Evolutionary conservation across 2,329 filamentous ascomycete genomes (phyloP), one percentile per base, ranked within the genome.

Genomic region (Trichophyton verrucosum): DNA sequence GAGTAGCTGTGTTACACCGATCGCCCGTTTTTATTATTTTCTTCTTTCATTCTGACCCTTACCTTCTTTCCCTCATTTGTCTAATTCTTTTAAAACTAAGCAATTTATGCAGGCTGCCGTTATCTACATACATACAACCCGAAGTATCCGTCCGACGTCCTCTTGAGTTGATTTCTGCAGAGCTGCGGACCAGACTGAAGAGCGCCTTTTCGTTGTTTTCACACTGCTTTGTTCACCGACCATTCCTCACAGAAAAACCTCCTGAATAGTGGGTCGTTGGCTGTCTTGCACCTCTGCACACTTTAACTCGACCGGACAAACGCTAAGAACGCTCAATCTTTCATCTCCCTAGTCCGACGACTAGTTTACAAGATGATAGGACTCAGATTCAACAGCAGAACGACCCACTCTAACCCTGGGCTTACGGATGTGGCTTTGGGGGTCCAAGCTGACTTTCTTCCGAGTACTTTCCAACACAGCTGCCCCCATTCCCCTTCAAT

Each of bases 391-490:
- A 13, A 36, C 20, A 51, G 24, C 11, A 27, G 8, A 36, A 20
- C 33, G 30, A 36, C 24, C 51, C 30, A 55, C 51, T n/a, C 11
- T 6, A 15, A 17, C n/a, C 33, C 27, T 55, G 51, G 30, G 30
- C 51, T 33, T 55, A 55, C 46, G 51, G 51, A 36, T 55, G 51
- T 55, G 51, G 51, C 51, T 55, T 55, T 36, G 8, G 24, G 27
- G 51, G 27, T 9, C 51, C 51, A 17, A 33, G 51, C 30, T 36
- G 51, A 15, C 33, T 55, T 55, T 36, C 33, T 27, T 55, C 30
- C 30, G 27, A 55, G n/a, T 55, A 55, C 30, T 44, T 44, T 17
- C 27, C 13, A 55, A 36, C 17, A 3, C 6, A 17, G 30, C 17
- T 27, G 7, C 46, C 13, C 33, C 20, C 20, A 27, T 36, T 30